A percentile compares a stretch with the other conserved stretches of the same genome.
These are phyloP conservation scores for Fomitopsis palustris DNA, from an alignment of 1,284 basidiomycete genomes.

Conservation along the genomic window DNA sequence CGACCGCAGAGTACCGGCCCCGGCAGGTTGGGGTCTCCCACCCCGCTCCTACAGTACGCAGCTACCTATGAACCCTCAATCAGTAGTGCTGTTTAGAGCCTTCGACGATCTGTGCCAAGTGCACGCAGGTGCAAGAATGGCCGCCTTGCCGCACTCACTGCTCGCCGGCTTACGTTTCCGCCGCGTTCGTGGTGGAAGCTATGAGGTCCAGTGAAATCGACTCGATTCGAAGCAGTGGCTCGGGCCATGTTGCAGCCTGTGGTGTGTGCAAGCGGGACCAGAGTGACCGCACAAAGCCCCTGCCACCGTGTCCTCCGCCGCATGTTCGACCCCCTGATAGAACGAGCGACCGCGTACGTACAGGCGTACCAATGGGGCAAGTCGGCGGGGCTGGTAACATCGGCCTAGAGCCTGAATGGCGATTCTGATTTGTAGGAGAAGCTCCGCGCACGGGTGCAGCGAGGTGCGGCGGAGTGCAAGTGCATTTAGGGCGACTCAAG, in stretches of 20 bases:
- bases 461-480: neutral
- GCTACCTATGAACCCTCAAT: too few species aligned
- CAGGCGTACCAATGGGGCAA: too few species aligned
- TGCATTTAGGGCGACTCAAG: neutral
- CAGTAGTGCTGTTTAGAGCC: too few species aligned
- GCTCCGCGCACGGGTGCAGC: neutral
- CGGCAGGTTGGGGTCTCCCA: too few species aligned
- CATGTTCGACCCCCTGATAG: neutral
- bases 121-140: too few species aligned
- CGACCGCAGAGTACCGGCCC: too few species aligned
- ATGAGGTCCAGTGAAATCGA: neutral
- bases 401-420: neutral
- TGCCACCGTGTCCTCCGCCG: neutral
- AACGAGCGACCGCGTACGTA: neutral
- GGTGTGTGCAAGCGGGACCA: neutral
- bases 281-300: neutral
- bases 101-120: too few species aligned
- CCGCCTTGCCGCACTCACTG: too few species aligned
- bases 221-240: neutral
- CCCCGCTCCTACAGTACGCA: too few species aligned
- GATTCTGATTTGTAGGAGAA: neutral
- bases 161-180: too few species aligned
- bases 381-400: too few species aligned
- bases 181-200: too few species aligned
- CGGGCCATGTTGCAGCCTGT: neutral